These are phyloP conservation scores for Candida dendrica DNA, from an alignment of 805 yeast species.

Conservation along the genomic window DNA sequence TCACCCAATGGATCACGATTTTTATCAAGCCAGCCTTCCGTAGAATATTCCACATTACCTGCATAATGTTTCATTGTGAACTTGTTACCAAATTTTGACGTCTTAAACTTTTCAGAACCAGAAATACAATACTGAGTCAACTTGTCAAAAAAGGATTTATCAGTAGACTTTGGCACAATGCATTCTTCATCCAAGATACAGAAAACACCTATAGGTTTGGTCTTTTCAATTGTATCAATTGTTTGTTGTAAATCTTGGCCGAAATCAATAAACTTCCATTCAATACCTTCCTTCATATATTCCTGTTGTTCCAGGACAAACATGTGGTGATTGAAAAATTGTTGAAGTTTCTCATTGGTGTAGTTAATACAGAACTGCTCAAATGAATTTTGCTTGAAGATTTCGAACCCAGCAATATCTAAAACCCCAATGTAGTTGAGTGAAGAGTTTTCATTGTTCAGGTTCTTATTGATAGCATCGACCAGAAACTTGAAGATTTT, in stretches of 20 bases:
- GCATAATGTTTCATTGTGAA: conserved; percentile 91
- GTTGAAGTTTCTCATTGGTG: conserved; percentile 95
- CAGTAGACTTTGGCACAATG: conserved; percentile 86
- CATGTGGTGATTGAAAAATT: conserved; percentile 96
- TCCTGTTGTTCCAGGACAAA: conserved; percentile 97
- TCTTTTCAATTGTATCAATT: conserved; percentile 80
- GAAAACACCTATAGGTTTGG: conserved; percentile 69
- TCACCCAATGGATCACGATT: conserved; percentile 91
- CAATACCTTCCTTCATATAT: conserved; percentile 85
- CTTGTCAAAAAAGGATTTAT: conserved; percentile 75
- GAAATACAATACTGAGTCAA: conserved; percentile 57
- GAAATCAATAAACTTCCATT: conserved; percentile 94
- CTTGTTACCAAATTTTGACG: conserved; percentile 69
- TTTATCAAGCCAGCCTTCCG: conserved; percentile 90
- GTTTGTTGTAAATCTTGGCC: conserved; percentile 94
- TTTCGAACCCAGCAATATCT: conserved; percentile 98
- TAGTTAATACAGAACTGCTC: conserved; percentile 97
- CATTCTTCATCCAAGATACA: conserved; percentile 92
- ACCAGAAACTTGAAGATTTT: conserved; percentile 74
- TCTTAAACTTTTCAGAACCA: conserved; percentile 50
- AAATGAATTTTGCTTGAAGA: conserved; percentile 86
- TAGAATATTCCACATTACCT: conserved; percentile 88
- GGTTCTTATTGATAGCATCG: conserved; percentile 60
- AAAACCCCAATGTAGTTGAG: conserved; percentile 81
- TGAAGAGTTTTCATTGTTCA: conserved; percentile 38